Base-by-base conservation (phyloP, 2,329 filamentous ascomycete species). In the Pseudogymnoascus pannorum region DNA sequence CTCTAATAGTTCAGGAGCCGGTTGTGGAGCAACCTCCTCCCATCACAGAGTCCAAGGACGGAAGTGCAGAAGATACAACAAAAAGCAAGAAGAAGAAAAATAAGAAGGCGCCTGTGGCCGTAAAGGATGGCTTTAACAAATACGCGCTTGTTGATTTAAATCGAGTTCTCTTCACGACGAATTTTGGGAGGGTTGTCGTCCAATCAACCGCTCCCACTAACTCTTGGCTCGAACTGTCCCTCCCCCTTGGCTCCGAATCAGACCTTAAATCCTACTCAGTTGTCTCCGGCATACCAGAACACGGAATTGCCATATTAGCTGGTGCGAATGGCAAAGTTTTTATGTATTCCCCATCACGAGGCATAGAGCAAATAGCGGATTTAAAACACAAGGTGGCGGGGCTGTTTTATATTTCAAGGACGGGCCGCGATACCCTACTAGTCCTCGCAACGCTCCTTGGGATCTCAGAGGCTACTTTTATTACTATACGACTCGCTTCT, bases 91-190 rank as follows among this genome's bases (percentile, higher is more conserved):
- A 65, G 59, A 66, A 67, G 57, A 68, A 68, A 58, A 72, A 68
- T 33, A 31, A 58, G 33, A 63, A 64, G 54, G 24, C 62, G 51
- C 73, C 66, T 70, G 82, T 70, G 69, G 64, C 65, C 16, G 60
- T 64, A 2, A 76, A 73, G 51, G 76, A 82, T 59, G 72, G 75
- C 8, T 82, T 89, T 62, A 81, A 83, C 61, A 79, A 82, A 44
- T 91, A 89, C 68, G 80, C 82, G 22, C 89, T 89, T 62, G 69
- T 89, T 2, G 57, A 31, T n/a, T 18, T 73, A 80, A 2, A 70
- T 76, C 3, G 71, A 74, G 1, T 69, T 90, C 2, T 71, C 91
- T 16, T 82, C 3, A 80, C 79, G 0, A 87, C 86, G 0, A 85
- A 80, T 0, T 80, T 81, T 35, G 88, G 88, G 1, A 78, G 80